Conservation (phyloP, 164 flowering plant genomes). For the Magnolia sinica region DNA sequence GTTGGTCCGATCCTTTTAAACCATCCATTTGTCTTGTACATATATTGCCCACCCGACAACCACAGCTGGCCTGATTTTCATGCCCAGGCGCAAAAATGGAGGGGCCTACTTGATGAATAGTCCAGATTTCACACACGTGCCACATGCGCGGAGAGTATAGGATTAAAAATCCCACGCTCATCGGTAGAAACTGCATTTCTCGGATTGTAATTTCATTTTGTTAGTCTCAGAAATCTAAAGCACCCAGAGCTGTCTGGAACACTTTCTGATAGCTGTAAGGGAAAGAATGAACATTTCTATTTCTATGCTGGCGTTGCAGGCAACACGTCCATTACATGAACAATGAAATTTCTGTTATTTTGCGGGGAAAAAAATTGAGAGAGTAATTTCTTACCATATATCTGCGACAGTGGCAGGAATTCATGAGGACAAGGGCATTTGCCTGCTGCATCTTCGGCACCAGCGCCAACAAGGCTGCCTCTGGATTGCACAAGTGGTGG, state of each 20-base stretch:
- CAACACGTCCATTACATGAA: neutral
- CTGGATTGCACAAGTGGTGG: neutral
- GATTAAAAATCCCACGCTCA: too few species aligned
- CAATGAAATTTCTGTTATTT: neutral
- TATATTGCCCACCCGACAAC: too few species aligned
- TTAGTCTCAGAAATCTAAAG: too few species aligned
- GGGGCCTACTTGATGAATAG: too few species aligned
- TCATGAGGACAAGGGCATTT: conserved; percentile 17
- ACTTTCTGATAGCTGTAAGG: neutral
- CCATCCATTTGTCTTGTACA: too few species aligned
- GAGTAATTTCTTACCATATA: conserved; percentile 3
- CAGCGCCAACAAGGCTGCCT: neutral
- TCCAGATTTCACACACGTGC: too few species aligned
- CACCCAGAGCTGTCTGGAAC: neutral
- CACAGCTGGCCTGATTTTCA: too few species aligned
- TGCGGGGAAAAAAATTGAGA: neutral
- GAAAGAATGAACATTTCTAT: neutral
- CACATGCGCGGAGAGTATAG: too few species aligned
- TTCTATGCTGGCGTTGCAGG: neutral
- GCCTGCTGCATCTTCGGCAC: conserved; percentile 21
- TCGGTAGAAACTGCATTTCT: too few species aligned
- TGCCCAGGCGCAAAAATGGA: too few species aligned
- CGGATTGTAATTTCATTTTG: too few species aligned
- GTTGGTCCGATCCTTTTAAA: too few species aligned
- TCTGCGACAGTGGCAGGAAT: conserved; percentile 17